Percentiles rank a stretch among this genome's conserved stretches.
Conservation (phyloP, 139 green algal species). For the Micractinium sp. region DNA sequence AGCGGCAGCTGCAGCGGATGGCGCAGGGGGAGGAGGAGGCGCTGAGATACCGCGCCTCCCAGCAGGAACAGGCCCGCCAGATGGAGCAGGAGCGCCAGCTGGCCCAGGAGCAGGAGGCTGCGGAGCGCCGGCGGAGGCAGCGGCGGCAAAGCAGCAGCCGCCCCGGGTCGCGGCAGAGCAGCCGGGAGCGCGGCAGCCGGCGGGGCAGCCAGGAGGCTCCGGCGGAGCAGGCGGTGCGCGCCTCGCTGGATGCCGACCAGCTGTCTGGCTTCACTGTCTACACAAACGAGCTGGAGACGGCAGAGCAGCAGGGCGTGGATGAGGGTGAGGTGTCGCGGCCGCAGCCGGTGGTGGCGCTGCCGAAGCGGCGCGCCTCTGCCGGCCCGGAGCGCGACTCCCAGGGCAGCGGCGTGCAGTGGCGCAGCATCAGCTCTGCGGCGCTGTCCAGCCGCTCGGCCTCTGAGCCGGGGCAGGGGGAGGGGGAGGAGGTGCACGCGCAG, state of each 20-base stretch:
- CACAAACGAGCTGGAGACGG: slow-evolving; percentile 35
- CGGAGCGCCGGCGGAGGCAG: neutral
- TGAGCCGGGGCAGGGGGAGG: neutral
- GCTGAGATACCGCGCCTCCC: neutral
- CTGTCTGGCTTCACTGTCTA: slow-evolving; percentile 55
- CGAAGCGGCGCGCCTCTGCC: neutral
- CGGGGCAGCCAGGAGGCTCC: neutral
- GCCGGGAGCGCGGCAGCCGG: neutral
- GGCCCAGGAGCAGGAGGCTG: neutral
- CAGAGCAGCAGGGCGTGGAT: neutral
- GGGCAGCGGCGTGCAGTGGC: slow-evolving; percentile 31
- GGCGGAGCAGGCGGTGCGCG: neutral
- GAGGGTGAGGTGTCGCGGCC: neutral
- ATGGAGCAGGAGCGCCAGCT: neutral
- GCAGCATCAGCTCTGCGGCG: slow-evolving; percentile 31
- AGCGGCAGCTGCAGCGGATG: neutral
- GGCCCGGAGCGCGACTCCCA: neutral
- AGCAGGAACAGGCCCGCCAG: neutral
- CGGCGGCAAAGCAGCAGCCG: slow-evolving; percentile 3
- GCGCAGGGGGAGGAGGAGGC: neutral
- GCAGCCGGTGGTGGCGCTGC: neutral
- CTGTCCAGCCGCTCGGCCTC: slow-evolving; percentile 22
- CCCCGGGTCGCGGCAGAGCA: neutral
- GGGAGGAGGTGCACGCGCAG: neutral
- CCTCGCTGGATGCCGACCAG: neutral